A percentile compares a stretch with the other conserved stretches of the same genome.
Evolutionary conservation across 2,329 filamentous ascomycete genomes (phyloP).

Genomic region (Amauroascus verrucosus): DNA sequence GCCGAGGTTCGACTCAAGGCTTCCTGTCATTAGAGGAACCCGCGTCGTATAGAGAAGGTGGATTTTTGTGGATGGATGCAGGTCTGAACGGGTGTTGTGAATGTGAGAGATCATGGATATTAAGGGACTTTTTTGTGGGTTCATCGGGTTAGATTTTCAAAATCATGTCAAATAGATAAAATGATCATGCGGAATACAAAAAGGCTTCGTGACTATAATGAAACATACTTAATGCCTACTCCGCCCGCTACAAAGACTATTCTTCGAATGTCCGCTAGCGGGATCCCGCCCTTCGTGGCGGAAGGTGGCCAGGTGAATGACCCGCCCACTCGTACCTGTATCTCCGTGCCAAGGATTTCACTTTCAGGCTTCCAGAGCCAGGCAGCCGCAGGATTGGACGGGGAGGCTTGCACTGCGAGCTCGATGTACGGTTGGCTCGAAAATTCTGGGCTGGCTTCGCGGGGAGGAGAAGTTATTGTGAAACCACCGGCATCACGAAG

Average conservation of each 20-base stretch:
- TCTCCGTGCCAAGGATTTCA: conserved; percentile 48
- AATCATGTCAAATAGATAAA: background rate
- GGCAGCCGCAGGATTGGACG: conserved; percentile 58
- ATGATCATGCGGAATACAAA: background rate
- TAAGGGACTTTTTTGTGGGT: conserved; percentile 45
- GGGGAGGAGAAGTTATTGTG: conserved; percentile 71
- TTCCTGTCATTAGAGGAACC: conserved; percentile 19
- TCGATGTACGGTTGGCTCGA: conserved; percentile 50
- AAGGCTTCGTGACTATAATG: too few species aligned
- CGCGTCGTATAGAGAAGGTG: conserved; percentile 55
- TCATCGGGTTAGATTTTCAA: conserved; percentile 12
- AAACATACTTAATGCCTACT: conserved; percentile 63
- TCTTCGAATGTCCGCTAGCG: conserved; percentile 41
- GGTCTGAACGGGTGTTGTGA: conserved; percentile 31
- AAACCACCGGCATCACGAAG: conserved; percentile 68
- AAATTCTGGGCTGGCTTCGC: conserved; percentile 36
- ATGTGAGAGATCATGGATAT: conserved; percentile 62
- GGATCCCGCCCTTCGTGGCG: conserved; percentile 27
- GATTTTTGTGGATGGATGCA: conserved; percentile 36
- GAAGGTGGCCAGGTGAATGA: conserved; percentile 67
- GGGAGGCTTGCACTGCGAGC: conserved; percentile 64
- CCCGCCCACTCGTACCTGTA: conserved; percentile 66
- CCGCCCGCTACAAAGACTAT: conserved; percentile 71
- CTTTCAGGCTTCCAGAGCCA: conserved; percentile 58
- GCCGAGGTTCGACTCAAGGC: background rate